phyloP scores from a whole-genome alignment of 2,329 filamentous ascomycete species.

The Pseudogymnoascus sp. region DNA sequence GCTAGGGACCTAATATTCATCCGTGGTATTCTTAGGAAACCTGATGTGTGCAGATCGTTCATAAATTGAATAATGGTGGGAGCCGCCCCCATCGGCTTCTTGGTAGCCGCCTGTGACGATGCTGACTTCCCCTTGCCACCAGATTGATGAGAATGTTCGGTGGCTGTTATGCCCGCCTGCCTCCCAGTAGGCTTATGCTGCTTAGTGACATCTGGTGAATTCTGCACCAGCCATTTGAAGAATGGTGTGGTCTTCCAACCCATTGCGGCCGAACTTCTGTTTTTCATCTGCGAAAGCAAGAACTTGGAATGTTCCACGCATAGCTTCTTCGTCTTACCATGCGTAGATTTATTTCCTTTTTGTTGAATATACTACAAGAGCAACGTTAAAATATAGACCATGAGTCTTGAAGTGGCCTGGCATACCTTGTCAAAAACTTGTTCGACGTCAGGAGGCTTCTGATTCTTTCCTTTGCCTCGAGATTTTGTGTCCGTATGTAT shows the following conservation, averaged over 20 bases:
- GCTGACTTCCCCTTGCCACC: neutral
- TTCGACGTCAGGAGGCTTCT: constrained; percentile 10
- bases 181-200: neutral
- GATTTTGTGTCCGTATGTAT: constrained; percentile 39
- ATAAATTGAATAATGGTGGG: constrained; percentile 6
- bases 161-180: neutral
- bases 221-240: constrained; percentile 38
- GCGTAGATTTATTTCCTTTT: constrained; percentile 44
- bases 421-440: constrained; percentile 18
- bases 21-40: neutral
- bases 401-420: constrained; percentile 22
- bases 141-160: neutral
- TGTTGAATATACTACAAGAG: constrained; percentile 39
- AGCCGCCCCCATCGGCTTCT: neutral
- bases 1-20: constrained; percentile 8
- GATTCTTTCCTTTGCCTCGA: constrained; percentile 28
- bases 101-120: neutral
- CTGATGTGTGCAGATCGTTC: neutral
- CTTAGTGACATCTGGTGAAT: constrained; percentile 2
- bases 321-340: constrained; percentile 40
- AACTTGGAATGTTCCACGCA: constrained; percentile 44
- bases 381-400: constrained; percentile 30
- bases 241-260: constrained; percentile 41
- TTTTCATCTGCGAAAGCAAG: constrained; percentile 43
- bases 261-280: constrained; percentile 21